Evolutionary conservation across 441 rosid genomes (phyloP).

Genomic region (Iberis amara): DNA sequence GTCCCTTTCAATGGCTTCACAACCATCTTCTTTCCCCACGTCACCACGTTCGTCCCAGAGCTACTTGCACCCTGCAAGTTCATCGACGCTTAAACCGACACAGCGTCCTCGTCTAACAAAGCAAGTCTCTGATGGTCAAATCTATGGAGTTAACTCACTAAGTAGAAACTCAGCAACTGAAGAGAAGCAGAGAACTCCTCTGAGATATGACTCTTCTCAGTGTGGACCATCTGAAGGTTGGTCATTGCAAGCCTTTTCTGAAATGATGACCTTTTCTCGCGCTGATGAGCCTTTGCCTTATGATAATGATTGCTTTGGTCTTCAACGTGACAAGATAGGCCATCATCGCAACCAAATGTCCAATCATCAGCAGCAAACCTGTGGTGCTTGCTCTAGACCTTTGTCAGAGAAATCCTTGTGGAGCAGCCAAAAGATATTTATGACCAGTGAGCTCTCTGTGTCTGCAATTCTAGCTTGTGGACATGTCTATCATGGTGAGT

Average conservation of each 20-base stretch:
- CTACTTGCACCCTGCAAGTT: constrained; percentile 43
- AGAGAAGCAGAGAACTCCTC: constrained; percentile 39
- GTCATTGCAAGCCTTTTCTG: constrained; percentile 83
- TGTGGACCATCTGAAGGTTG: constrained; percentile 74
- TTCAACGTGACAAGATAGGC: constrained; percentile 41
- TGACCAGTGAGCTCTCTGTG: constrained; percentile 60
- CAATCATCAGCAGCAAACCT: constrained; percentile 50
- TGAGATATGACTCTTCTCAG: constrained; percentile 40
- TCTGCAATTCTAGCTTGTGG: constrained; percentile 81
- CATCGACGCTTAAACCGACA: constrained; percentile 40
- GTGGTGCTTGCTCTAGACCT: constrained; percentile 84
- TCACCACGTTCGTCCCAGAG: constrained; percentile 53
- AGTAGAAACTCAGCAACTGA: constrained; percentile 44
- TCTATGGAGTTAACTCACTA: constrained; percentile 44
- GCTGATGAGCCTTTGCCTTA: constrained; percentile 53
- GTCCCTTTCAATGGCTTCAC: constrained; percentile 64
- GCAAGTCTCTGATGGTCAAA: constrained; percentile 44
- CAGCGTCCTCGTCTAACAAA: constrained; percentile 36
- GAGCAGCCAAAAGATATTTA: constrained; percentile 67
- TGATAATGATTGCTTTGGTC: constrained; percentile 49
- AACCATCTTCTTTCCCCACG: constrained; percentile 45
- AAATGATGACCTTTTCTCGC: constrained; percentile 63
- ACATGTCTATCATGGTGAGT: constrained; percentile 92
- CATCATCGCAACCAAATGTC: constrained; percentile 43
- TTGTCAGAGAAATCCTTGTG: constrained; percentile 72